Conservation (phyloP, 106 monocot genomes). For the Dendrobium catenatum region DNA sequence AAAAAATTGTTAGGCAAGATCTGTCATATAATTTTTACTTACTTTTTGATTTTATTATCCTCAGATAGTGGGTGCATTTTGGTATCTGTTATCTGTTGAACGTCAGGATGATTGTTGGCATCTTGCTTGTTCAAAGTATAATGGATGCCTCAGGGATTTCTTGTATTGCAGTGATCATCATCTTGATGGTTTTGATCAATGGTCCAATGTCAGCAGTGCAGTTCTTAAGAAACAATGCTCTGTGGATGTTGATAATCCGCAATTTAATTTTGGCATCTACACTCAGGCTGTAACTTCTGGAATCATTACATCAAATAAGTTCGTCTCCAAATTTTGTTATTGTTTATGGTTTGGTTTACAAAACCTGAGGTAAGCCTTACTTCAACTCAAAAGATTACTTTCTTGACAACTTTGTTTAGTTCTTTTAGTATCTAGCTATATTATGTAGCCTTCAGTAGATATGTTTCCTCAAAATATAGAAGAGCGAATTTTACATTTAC, state of each 20-base stretch:
- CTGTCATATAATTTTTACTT: not conserved
- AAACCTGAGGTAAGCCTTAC: constrained; percentile 62
- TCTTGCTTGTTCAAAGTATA: constrained; percentile 21
- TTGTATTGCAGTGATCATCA: constrained; percentile 49
- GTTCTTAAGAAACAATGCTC: constrained; percentile 20
- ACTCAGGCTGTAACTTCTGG: constrained; percentile 52
- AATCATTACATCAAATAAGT: constrained; percentile 43
- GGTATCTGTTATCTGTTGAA: constrained; percentile 78
- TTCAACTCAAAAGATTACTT: not conserved
- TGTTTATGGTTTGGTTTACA: constrained; percentile 92
- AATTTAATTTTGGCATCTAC: constrained; percentile 73
- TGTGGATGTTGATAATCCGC: constrained; percentile 16
- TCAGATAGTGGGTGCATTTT: constrained; percentile 85
- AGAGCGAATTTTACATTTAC: not conserved
- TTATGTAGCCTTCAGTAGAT: not conserved
- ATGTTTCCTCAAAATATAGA: not conserved
- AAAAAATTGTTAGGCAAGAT: not conserved
- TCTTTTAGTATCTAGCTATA: not conserved
- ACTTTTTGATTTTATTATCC: constrained; percentile 2
- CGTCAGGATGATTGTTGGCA: constrained; percentile 87
- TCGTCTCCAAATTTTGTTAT: constrained; percentile 57
- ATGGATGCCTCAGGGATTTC: constrained; percentile 27
- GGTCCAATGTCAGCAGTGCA: constrained; percentile 22
- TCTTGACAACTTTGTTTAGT: not conserved
- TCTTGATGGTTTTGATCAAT: constrained; percentile 22